Percentiles rank a stretch among this genome's conserved stretches.
phyloP scores from a whole-genome alignment of 306 rosid genomes.

The Cyclanthera cordifolia region DNA sequence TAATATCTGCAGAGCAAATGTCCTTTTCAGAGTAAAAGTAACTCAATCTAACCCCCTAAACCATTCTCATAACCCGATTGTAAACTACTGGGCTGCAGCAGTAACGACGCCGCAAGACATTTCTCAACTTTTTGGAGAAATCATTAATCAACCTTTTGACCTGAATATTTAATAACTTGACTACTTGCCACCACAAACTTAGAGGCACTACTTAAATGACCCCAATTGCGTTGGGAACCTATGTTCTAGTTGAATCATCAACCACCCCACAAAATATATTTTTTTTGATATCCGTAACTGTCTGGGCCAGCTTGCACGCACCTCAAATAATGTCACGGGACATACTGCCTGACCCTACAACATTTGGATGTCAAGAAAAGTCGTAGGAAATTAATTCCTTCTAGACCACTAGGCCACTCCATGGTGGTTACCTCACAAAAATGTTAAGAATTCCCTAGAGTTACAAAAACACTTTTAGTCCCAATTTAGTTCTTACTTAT shows the following conservation, averaged over 20 bases:
- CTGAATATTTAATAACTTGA: neutral
- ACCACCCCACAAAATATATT: neutral
- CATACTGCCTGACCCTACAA: no score
- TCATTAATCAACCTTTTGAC: neutral
- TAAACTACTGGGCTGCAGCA: neutral
- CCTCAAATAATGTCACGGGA: no score
- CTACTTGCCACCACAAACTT: neutral
- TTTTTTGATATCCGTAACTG: no score
- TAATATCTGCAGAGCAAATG: slow-evolving; percentile 13
- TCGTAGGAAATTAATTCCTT: no score
- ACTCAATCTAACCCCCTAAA: neutral
- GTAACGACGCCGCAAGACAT: neutral
- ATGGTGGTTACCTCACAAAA: no score
- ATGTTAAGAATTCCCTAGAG: neutral
- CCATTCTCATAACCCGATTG: neutral
- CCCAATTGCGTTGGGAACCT: neutral
- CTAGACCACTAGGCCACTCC: no score
- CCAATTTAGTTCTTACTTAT: neutral
- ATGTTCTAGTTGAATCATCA: neutral
- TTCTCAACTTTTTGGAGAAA: neutral
- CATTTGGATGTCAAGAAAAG: no score
- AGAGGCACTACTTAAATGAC: slow-evolving; percentile 3
- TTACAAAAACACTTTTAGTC: neutral
- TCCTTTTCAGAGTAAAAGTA: slow-evolving; percentile 26
- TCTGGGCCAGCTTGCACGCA: no score